Evolutionary conservation across 2,329 filamentous ascomycete genomes (phyloP), one percentile per base, ranked within the genome.

Genomic region (Hypomyces perniciosus): DNA sequence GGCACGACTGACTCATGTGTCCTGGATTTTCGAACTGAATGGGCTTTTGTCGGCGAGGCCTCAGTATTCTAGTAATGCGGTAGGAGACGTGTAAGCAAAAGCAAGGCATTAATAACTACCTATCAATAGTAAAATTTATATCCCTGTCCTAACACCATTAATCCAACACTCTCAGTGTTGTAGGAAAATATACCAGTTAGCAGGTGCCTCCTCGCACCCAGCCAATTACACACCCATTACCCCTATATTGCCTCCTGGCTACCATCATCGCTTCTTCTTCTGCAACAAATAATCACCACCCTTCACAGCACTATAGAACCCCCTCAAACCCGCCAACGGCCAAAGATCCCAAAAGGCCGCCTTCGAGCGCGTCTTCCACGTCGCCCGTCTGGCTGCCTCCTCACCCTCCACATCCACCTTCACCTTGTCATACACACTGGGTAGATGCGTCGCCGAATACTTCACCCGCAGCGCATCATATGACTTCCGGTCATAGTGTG

Each of bases 381-480:
- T 66, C n/a, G 63, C 62, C 2, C 54, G 57, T 54, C 64, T 59
- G 35, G 56, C 63, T 10, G 57, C 59, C 33, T 62, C 62, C 33
- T 70, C 66, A 1, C 59, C 64, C 1, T 68, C 66, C 4, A 71
- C 63, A 35, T 73, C 71, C 1, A 79, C 77, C 58, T 76, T 78
- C 27, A 86, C 81, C 67, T 88, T 88, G 57, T 88, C 82, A 54
- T 82, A 86, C 2, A 87, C 82, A 30, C 71, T 82, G 1, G 82
- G 83, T 54, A 88, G 61, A 44, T 79, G 75, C 1, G 68, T 68
- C 0, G 85, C 84, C 4, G 71, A 67, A 59, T 86, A 88, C 60
- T 77, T 80, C 27, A 65, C 63, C 13, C 84, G 68, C 47, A 87
- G 65, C 3, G 61, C 64, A 41, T 85, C 78, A 54, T 88, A 86